A percentile compares a stretch with the other conserved stretches of the same genome.
Evolutionary conservation across 805 yeast genomes (phyloP).

Genomic region (Candida orba): DNA sequence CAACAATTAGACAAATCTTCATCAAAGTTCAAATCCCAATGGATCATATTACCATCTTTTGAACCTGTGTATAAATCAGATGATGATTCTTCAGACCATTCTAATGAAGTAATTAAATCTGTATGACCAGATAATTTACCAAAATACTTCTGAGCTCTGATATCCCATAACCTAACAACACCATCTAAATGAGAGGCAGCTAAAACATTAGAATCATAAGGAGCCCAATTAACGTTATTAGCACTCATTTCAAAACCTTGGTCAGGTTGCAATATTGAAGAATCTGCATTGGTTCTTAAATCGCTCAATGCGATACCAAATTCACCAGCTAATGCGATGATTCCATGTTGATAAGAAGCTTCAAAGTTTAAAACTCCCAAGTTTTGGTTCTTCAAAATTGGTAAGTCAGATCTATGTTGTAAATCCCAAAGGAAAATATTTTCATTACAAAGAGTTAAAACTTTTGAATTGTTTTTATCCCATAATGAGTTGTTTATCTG

Average conservation of each 20-base stretch:
- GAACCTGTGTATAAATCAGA: slow-evolving; percentile 55
- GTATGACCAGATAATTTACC: slow-evolving; percentile 49
- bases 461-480: slow-evolving; percentile 20
- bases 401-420: slow-evolving; percentile 48
- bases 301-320: slow-evolving; percentile 75
- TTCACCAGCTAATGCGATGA: slow-evolving; percentile 58
- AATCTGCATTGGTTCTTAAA: slow-evolving; percentile 36
- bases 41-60: slow-evolving; percentile 53
- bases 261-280: slow-evolving; percentile 37
- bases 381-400: slow-evolving; percentile 45
- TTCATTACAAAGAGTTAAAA: slow-evolving; percentile 60
- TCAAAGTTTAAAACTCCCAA: slow-evolving; percentile 48
- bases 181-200: slow-evolving; percentile 59
- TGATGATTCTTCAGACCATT: slow-evolving; percentile 49
- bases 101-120: slow-evolving; percentile 46
- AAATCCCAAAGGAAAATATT: slow-evolving; percentile 74
- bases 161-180: slow-evolving; percentile 66
- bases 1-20: slow-evolving; percentile 33
- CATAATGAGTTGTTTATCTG: slow-evolving; percentile 18
- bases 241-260: slow-evolving; percentile 25
- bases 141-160: slow-evolving; percentile 48
- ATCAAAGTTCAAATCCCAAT: slow-evolving; percentile 51
- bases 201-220: slow-evolving; percentile 48
- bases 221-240: slow-evolving; percentile 54
- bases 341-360: slow-evolving; percentile 39